Evolutionary conservation across 305 asterid species (phyloP).

Genomic region (Caryopteris hybrid): DNA sequence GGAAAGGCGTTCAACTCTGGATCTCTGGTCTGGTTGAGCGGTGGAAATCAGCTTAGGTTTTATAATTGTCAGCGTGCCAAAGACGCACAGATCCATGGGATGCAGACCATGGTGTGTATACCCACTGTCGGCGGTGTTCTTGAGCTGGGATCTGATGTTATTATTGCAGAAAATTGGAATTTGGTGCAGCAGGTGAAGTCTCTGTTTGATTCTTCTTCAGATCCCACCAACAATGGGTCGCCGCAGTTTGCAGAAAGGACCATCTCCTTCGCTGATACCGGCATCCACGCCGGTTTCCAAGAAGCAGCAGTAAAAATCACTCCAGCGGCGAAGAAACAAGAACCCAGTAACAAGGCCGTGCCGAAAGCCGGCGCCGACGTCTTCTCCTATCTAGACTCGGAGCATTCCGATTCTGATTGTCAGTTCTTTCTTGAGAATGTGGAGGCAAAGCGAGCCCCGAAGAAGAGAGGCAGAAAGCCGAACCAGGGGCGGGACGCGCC

Average conservation of each 20-base stretch:
- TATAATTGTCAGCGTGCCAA: conserved; percentile 60
- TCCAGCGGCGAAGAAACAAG: background rate
- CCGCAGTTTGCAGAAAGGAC: background rate
- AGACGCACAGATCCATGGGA: conserved; percentile 62
- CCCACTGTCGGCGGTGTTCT: conserved; percentile 52
- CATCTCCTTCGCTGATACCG: conserved; percentile 28
- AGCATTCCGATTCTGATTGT: conserved; percentile 37
- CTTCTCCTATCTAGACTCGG: conserved; percentile 29
- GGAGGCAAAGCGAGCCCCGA: conserved; percentile 14
- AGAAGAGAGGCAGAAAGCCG: conserved; percentile 51
- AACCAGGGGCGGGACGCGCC: conserved; percentile 27
- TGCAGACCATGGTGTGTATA: conserved; percentile 59
- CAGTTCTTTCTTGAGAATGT: conserved; percentile 16
- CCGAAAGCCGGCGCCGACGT: conserved; percentile 22
- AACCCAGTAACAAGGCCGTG: background rate
- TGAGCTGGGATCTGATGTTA: conserved; percentile 54
- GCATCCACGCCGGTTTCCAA: conserved; percentile 11
- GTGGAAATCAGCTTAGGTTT: conserved; percentile 50
- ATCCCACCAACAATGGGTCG: background rate
- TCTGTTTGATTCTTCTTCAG: conserved; percentile 15
- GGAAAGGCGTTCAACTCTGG: conserved; percentile 60
- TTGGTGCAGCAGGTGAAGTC: conserved; percentile 43
- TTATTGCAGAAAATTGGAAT: conserved; percentile 38
- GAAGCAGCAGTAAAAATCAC: background rate
- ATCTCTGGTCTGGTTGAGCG: conserved; percentile 50